Conservation (phyloP, 2,329 filamentous ascomycete genomes). For the Geosmithia flava region DNA sequence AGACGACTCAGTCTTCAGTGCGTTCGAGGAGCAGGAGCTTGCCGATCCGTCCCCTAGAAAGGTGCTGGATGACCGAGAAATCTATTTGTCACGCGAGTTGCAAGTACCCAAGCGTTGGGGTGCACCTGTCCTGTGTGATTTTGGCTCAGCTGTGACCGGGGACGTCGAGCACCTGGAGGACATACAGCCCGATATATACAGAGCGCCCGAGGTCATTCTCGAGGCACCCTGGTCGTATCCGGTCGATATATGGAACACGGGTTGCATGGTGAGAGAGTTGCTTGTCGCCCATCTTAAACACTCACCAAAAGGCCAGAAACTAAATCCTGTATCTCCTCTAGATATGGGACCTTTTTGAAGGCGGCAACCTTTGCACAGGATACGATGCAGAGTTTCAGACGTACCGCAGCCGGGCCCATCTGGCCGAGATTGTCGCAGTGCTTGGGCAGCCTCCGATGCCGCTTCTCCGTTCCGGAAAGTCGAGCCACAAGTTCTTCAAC, state of each 20-base stretch:
- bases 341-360: conserved; percentile 37
- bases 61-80: conserved; percentile 20
- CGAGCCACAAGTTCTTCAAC: conserved; percentile 23
- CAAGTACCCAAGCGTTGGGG: conserved; percentile 24
- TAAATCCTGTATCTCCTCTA: neutral
- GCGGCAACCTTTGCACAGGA: conserved; percentile 27
- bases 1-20: conserved; percentile 23
- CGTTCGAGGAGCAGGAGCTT: conserved; percentile 26
- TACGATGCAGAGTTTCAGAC: conserved; percentile 20
- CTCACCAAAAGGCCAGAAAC: neutral
- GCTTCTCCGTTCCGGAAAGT: conserved; percentile 17
- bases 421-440: conserved; percentile 32
- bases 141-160: conserved; percentile 29
- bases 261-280: conserved; percentile 35
- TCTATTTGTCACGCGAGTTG: conserved; percentile 29
- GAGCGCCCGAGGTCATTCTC: conserved; percentile 33
- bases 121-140: conserved; percentile 31
- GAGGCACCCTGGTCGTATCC: conserved; percentile 28
- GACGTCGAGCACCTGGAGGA: conserved; percentile 19
- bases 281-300: too few species aligned
- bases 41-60: conserved; percentile 27
- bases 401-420: conserved; percentile 30
- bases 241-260: conserved; percentile 39
- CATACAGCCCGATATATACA: conserved; percentile 25
- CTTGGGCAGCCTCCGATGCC: conserved; percentile 26